phyloP scores from a whole-genome alignment of 805 yeast genomes.

The Cephaloascus fragrans region DNA sequence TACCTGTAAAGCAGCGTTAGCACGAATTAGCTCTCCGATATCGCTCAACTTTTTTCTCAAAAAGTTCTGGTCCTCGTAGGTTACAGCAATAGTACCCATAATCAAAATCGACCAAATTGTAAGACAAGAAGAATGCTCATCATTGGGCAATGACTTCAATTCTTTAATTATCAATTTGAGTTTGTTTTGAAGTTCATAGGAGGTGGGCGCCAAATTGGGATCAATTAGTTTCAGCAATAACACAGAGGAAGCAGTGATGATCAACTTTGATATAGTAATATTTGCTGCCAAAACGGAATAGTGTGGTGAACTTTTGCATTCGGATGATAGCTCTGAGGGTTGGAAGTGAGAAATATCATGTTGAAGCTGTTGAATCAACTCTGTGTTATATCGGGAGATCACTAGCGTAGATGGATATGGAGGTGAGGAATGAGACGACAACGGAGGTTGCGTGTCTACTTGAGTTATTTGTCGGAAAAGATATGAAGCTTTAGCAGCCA shows the following conservation, averaged over 20 bases:
- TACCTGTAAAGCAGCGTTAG: neutral
- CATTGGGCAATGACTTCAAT: neutral
- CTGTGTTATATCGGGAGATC: neutral
- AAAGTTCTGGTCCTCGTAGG: neutral
- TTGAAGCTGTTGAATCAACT: neutral
- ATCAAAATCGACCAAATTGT: neutral
- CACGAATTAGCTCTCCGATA: neutral
- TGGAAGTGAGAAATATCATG: neutral
- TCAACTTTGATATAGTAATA: neutral
- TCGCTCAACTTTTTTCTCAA: neutral
- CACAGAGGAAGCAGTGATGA: neutral
- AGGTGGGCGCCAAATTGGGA: neutral
- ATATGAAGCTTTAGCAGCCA: constrained; percentile 23
- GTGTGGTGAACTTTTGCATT: neutral
- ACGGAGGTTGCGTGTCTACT: neutral
- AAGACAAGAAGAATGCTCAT: neutral
- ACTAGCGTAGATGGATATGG: neutral
- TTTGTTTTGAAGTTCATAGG: neutral
- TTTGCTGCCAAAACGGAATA: neutral
- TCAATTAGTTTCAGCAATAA: neutral
- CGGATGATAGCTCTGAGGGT: neutral
- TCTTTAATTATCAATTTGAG: neutral
- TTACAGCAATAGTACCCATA: neutral
- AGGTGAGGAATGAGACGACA: neutral
- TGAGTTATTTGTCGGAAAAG: constrained; percentile 8